Conservation (phyloP, 2,329 filamentous ascomycete genomes). For the Phialophora verrucosa region DNA sequence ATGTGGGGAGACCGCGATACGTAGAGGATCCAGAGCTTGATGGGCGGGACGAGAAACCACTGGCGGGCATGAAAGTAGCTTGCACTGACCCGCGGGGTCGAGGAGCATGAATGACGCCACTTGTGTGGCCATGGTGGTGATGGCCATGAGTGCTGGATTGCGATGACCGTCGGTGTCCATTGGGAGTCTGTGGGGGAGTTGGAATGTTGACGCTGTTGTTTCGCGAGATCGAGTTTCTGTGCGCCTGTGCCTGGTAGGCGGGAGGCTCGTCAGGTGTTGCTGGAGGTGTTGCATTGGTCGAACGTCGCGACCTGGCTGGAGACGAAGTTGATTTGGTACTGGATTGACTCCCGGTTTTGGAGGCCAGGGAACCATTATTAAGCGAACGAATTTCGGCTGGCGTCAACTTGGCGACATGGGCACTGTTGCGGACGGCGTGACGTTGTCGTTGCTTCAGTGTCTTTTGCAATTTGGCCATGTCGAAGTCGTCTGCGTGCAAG, state of each 20-base stretch:
- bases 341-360: conserved; percentile 33
- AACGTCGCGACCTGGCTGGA: conserved; percentile 24
- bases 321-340: conserved; percentile 32
- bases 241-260: conserved; percentile 15
- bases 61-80: conserved; percentile 32
- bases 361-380: conserved; percentile 34
- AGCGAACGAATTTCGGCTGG: conserved; percentile 40
- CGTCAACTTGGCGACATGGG: conserved; percentile 37
- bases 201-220: conserved; percentile 30
- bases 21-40: conserved; percentile 37
- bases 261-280: conserved; percentile 30
- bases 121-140: conserved; percentile 20
- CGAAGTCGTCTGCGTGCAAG: conserved; percentile 36
- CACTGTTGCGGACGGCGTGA: conserved; percentile 29
- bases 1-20: conserved; percentile 37
- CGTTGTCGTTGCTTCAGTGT: conserved; percentile 38
- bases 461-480: conserved; percentile 40
- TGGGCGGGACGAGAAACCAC: conserved; percentile 32
- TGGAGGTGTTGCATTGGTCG: conserved; percentile 34
- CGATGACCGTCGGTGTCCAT: conserved; percentile 30
- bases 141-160: conserved; percentile 31
- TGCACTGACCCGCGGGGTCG: conserved; percentile 33
- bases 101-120: conserved; percentile 35
- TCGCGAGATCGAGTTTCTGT: conserved; percentile 23
- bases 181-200: conserved; percentile 35